Evolutionary conservation across 1,284 basidiomycete genomes (phyloP), one percentile per base, ranked within the genome.

Genomic region (Kwoniella shivajii): DNA sequence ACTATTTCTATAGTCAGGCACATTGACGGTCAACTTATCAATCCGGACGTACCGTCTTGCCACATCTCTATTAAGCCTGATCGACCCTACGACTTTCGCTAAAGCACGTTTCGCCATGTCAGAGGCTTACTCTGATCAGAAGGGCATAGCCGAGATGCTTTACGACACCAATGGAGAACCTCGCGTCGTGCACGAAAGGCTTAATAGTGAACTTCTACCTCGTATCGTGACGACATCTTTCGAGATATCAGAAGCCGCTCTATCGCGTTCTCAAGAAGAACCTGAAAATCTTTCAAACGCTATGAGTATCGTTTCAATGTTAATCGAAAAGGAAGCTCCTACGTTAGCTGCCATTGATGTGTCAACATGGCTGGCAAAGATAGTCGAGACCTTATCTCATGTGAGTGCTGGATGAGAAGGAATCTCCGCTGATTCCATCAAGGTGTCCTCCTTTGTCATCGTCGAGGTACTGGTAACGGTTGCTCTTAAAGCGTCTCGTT

Each of bases 381-480:
- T 80, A 7, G 51, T 78, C 2, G 24, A 49, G 0, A 58, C 61
- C 0, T 54, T 80, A 18, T 54, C 68, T 6, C 57, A 57, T 33
- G 74, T 74, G 30, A 56, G 61, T 80, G 61, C 2, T 45, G 2
- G 9, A 36, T 31, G 2, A 18, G 13, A 26, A 1, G 9, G 7
- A n/a, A n/a, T n/a, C n/a, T n/a, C n/a, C n/a, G 33, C n/a, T n/a
- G 36, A 22, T 51, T 29, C 42, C 27, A 44, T 29, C 14, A 37
- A 84, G 43, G 91, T 92, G 65, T 80, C 82, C 5, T 78, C 84
- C 0, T 84, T 91, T 14, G 86, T 90, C 54, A 82, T 84, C 26
- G 79, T 87, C 16, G 81, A 90, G 16, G 82, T 83, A 10, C 72
- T 88, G 11, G 75, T 86, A 1, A 74, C 88, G 14, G 80, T 82